Base-by-base conservation (phyloP, 441 rosid species). In the Populus hybrid region DNA sequence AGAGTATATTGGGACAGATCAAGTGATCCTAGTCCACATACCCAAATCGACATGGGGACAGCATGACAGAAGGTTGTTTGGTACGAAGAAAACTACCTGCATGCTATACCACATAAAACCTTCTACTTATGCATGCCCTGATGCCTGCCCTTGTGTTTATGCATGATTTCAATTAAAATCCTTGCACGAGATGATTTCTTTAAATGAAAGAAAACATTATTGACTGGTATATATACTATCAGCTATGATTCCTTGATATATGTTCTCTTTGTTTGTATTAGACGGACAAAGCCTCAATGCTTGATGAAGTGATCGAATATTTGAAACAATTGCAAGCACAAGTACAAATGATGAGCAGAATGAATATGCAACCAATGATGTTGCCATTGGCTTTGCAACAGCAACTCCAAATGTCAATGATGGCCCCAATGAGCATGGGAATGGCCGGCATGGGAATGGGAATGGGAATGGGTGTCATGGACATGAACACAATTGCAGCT, bases 251-350 rank as follows among this genome's bases (percentile, higher is more conserved):
- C 45, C 21, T 6, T 8, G 29, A 16, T 16, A 40, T 8, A 24
- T 2, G n/a, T 33, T 14, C 50, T 53, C 33, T 14, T 61, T n/a
- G 12, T 38, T 77, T 40, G 23, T 14, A 40, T 2, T 86, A 95
- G 99, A 91, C 98, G 36, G 99, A 95, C 79, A 95, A 95, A 74
- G 99, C 99, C 14, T 95, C 99, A 3, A 94, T 95, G 93, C 88
- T 95, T 40, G 99, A 94, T 79, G 99, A 95, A 85, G 99, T 94
- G 81, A 95, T 95, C n/a, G 99, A 95, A 66, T 94, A 95, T 77
- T 77, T 95, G 84, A 95, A 95, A 76, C 98, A 92, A 78, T 80
- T 94, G 33, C 99, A 95, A 90, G 92, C 94, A 10, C 98, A 95
- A 82, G 90, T 92, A 36, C 88, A 90, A 50, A 88, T 92, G 93